These are phyloP conservation scores for Colletotrichum theobromicola DNA, from an alignment of 2,329 filamentous ascomycete species.

Conservation along the genomic window DNA sequence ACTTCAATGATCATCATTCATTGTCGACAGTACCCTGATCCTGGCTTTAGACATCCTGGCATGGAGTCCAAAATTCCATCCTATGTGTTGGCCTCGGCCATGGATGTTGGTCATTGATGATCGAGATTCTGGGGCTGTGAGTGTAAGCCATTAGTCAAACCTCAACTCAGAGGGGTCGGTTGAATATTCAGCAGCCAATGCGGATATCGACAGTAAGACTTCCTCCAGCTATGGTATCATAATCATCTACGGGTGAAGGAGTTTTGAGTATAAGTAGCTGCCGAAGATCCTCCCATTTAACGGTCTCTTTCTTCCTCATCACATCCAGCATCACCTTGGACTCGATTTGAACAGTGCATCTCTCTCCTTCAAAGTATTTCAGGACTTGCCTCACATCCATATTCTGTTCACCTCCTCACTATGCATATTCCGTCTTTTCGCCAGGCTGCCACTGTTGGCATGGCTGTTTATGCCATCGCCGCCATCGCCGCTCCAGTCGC, in stretches of 20 bases:
- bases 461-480: conserved; percentile 3
- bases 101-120: neutral
- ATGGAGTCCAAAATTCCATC: neutral
- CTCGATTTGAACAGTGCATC: neutral
- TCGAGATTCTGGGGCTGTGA: neutral
- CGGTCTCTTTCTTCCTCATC: neutral
- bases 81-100: neutral
- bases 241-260: neutral
- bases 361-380: neutral
- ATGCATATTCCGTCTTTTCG: conserved; percentile 11
- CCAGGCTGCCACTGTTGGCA: conserved; percentile 1
- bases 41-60: neutral
- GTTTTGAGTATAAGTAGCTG: neutral
- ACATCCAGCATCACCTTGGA: neutral
- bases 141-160: neutral
- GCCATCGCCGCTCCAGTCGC: neutral
- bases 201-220: neutral
- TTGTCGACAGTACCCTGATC: neutral
- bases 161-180: neutral
- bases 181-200: neutral
- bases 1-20: neutral
- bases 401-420: neutral
- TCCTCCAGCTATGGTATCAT: neutral
- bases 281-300: neutral
- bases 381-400: neutral